Conservation (phyloP, 257 asterid species). For the Rubia yunnanensis region DNA sequence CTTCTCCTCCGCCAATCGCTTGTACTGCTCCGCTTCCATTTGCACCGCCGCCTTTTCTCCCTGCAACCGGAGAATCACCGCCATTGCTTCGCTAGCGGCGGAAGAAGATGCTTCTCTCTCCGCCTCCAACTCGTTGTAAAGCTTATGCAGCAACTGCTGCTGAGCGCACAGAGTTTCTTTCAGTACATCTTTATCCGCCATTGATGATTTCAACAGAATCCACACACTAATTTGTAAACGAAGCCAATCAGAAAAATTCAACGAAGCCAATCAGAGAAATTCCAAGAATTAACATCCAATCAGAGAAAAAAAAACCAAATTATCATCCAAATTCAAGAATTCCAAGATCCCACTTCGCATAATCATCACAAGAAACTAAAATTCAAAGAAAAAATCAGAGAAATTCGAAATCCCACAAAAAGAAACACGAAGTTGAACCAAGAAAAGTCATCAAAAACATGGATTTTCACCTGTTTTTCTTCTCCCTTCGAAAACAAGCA, state of each 20-base stretch:
- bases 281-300: no score
- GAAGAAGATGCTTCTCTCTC: slow-evolving; percentile 84
- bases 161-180: slow-evolving; percentile 71
- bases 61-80: slow-evolving; percentile 73
- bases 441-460: neutral
- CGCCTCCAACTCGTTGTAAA: slow-evolving; percentile 72
- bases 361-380: neutral
- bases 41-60: slow-evolving; percentile 80
- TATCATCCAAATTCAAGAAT: neutral
- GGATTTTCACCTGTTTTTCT: neutral
- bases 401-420: no score
- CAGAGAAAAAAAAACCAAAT: no score
- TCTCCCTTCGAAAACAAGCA: slow-evolving; percentile 5
- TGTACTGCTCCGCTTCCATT: slow-evolving; percentile 91
- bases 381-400: neutral
- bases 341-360: neutral
- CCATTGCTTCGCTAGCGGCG: slow-evolving; percentile 77
- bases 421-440: no score
- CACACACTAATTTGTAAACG: neutral
- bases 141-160: slow-evolving; percentile 68
- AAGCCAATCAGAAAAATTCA: neutral
- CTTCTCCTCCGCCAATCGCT: slow-evolving; percentile 76
- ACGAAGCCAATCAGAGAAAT: no score
- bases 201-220: slow-evolving; percentile 8
- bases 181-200: slow-evolving; percentile 48